These are phyloP conservation scores for Crithidia acanthocephali DNA, from an alignment of 208 protist genomes.

Conservation along the genomic window DNA sequence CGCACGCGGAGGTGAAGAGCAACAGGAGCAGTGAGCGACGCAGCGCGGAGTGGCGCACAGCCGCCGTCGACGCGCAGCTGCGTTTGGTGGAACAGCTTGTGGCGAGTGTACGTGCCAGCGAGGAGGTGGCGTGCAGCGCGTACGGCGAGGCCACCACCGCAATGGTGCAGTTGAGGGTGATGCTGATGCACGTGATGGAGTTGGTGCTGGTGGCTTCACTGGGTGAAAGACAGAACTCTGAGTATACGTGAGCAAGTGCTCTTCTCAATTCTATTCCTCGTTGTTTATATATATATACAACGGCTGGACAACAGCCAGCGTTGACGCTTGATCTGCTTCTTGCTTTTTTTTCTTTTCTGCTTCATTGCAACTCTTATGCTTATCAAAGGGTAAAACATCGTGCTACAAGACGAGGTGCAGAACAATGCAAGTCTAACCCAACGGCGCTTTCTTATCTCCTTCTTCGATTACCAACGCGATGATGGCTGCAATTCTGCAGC, in stretches of 20 bases:
- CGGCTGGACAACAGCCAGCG: too few relatives aligned
- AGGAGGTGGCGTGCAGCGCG: constrained; percentile 10
- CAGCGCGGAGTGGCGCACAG: neutral
- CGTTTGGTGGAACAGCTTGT: neutral
- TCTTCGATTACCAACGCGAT: too few relatives aligned
- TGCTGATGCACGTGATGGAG: constrained; percentile 19
- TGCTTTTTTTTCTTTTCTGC: too few relatives aligned
- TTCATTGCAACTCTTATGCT: too few relatives aligned
- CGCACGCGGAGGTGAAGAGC: too few relatives aligned
- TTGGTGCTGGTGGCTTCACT: neutral
- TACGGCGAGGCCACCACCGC: constrained; percentile 21
- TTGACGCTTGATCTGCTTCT: neutral
- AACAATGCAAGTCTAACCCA: too few relatives aligned
- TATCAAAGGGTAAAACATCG: too few relatives aligned
- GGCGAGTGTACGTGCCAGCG: neutral
- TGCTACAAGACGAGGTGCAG: too few relatives aligned
- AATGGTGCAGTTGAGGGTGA: constrained; percentile 7
- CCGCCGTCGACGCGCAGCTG: neutral
- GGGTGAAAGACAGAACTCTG: neutral
- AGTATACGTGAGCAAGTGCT: neutral
- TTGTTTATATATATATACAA: neutral
- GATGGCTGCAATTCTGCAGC: too few relatives aligned
- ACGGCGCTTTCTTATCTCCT: too few relatives aligned
- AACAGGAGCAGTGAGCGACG: too few relatives aligned
- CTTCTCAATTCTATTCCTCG: neutral